Percentiles rank a stretch among this genome's conserved stretches.
Evolutionary conservation across 768 basidiomycete genomes (phyloP).

Genomic region (Lactifluus hygrophoroides): DNA sequence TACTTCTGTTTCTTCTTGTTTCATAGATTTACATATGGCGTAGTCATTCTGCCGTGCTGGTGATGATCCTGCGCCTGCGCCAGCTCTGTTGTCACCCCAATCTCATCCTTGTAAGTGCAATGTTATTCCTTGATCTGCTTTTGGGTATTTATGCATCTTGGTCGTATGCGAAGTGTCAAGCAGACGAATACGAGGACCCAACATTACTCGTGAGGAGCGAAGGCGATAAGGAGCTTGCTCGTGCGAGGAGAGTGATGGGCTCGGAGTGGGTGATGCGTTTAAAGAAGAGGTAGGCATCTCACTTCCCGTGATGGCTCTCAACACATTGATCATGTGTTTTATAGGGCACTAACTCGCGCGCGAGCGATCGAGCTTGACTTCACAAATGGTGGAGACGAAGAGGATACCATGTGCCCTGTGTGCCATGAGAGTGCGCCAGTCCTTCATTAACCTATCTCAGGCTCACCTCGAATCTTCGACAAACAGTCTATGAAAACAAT

Average conservation of each 20-base stretch:
- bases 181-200: conserved; percentile 43
- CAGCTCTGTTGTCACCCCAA: conserved; percentile 69
- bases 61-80: conserved; percentile 65
- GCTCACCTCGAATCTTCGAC: conserved; percentile 18
- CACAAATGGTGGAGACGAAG: conserved; percentile 42
- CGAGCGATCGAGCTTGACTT: conserved; percentile 38
- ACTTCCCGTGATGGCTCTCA: background rate
- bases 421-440: conserved; percentile 51
- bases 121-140: background rate
- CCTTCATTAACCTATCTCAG: background rate
- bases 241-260: conserved; percentile 41
- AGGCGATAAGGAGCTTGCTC: conserved; percentile 46
- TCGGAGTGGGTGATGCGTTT: conserved; percentile 32
- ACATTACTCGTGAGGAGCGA: conserved; percentile 39
- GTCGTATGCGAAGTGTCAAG: conserved; percentile 28
- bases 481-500: conserved; percentile 39
- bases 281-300: background rate
- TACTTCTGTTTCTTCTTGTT: background rate
- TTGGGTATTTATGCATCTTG: background rate
- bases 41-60: conserved; percentile 43
- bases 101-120: conserved; percentile 48
- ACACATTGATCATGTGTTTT: conserved; percentile 25
- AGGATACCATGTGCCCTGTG: conserved; percentile 46
- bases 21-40: background rate
- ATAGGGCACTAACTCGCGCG: conserved; percentile 42